phyloP scores from a whole-genome alignment of 495 filamentous ascomycete genomes.

The Xylaria curta region DNA sequence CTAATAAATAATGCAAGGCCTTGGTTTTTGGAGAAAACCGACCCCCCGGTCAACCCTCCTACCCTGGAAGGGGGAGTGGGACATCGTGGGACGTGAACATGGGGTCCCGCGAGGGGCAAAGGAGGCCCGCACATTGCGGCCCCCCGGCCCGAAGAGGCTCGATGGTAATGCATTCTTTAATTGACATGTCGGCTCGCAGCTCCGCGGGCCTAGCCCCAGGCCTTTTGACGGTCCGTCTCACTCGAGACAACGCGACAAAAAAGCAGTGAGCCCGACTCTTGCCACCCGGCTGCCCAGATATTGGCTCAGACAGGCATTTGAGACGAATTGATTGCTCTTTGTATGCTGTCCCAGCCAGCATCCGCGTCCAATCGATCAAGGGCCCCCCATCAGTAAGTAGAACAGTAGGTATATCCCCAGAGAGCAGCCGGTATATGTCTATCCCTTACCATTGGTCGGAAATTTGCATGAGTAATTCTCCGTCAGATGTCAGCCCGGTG shows the following conservation, averaged over 20 bases:
- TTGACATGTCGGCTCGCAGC: slow-evolving; percentile 43
- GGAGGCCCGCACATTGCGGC: slow-evolving; percentile 32
- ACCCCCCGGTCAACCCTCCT: background rate
- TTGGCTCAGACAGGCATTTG: slow-evolving; percentile 14
- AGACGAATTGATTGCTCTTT: slow-evolving; percentile 35
- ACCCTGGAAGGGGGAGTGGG: slow-evolving; percentile 9
- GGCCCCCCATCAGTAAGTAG: slow-evolving; percentile 17
- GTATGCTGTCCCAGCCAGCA: slow-evolving; percentile 5
- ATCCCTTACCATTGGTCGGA: slow-evolving; percentile 34
- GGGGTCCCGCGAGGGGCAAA: slow-evolving; percentile 16
- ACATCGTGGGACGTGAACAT: slow-evolving; percentile 10
- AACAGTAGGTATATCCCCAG: slow-evolving; percentile 14
- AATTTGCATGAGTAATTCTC: slow-evolving; percentile 34
- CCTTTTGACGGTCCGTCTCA: slow-evolving; percentile 37
- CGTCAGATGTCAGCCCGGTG: slow-evolving; percentile 18
- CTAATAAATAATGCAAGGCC: slow-evolving; percentile 40
- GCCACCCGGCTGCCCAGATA: slow-evolving; percentile 20
- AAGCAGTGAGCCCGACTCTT: slow-evolving; percentile 19
- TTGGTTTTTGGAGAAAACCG: slow-evolving; percentile 1
- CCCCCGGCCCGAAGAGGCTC: slow-evolving; percentile 42
- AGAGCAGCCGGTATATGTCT: slow-evolving; percentile 30
- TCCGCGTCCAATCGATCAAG: slow-evolving; percentile 24
- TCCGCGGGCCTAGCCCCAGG: slow-evolving; percentile 34
- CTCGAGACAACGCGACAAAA: slow-evolving; percentile 27
- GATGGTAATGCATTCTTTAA: slow-evolving; percentile 28